Base-by-base conservation (phyloP, 441 rosid species). In the Pelargonium cotyledonis region DNA sequence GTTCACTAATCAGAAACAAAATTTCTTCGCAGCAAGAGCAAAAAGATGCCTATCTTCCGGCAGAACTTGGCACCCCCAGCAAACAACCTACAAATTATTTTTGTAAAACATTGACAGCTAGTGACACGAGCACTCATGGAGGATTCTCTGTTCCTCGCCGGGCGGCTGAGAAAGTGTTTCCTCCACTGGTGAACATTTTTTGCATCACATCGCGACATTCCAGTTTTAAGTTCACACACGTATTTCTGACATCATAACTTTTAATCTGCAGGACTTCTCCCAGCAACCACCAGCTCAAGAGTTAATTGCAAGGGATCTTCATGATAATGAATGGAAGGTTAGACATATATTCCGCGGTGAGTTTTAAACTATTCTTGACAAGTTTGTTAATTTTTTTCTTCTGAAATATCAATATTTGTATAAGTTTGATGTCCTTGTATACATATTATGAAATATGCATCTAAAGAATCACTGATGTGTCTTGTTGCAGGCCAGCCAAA, bases 61-160 rank as follows among this genome's bases (percentile, higher is more conserved):
- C 86, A 43, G 99, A 95, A 57, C 74, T 92, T 81, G 96, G 98
- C 62, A 81, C 80, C 60, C 91, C 87, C 19, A 92, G 88, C 82
- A 92, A 89, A 77, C 98, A 92, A 79, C 98, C 98, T 29, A 88
- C 94, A n/a, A 91, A 92, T 80, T 95, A 89, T 76, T 95, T 95
- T 78, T 95, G 98, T 76, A 95, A 95, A 81, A 95, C 98, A 49
- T 72, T 95, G 79, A 95, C 98, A 18, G 99, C 97, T n/a, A 95
- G 99, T 76, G 99, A 95, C 75, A 92, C 99, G 49, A 95, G 98
- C 68, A 95, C 99, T 55, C 99, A 95, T 79, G 99, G 99, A 68
- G 99, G 99, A 62, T 95, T 95, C 77, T 95, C 99, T 55, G 97
- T 95, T 40, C 99, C 99, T 76, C 97, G 98, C 21, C 87, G 97